phyloP scores from a whole-genome alignment of 2,329 filamentous ascomycete genomes.

The Didymella pinodella region DNA sequence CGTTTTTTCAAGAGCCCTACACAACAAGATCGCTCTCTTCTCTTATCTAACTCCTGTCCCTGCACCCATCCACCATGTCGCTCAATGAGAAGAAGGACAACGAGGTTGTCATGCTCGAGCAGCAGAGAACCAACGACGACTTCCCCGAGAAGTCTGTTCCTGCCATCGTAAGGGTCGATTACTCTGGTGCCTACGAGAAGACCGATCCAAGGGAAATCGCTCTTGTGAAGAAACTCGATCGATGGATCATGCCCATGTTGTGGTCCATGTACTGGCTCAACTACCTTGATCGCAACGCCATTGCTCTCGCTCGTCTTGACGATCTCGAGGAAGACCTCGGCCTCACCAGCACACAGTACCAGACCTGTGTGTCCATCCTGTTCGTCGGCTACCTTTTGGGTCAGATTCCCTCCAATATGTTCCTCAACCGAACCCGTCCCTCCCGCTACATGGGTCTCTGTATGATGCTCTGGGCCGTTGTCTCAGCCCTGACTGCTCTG shows the following conservation, averaged over 20 bases:
- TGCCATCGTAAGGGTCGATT: conserved; percentile 37
- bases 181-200: conserved; percentile 48
- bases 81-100: conserved; percentile 33
- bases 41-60: neutral
- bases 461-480: conserved; percentile 54
- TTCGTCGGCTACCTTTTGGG: conserved; percentile 60
- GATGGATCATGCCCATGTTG: conserved; percentile 71
- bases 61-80: conserved; percentile 26
- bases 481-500: conserved; percentile 49
- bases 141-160: conserved; percentile 36
- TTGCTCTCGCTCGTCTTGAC: conserved; percentile 68
- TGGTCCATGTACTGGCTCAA: conserved; percentile 81
- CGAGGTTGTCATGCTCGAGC: conserved; percentile 40
- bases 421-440: conserved; percentile 54
- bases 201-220: conserved; percentile 47
- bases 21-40: neutral
- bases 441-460: conserved; percentile 52
- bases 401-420: conserved; percentile 57
- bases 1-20: conserved; percentile 9
- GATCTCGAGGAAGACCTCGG: conserved; percentile 69
- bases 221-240: conserved; percentile 70
- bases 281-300: conserved; percentile 74
- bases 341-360: conserved; percentile 66
- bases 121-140: conserved; percentile 32
- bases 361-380: conserved; percentile 60